Percentiles rank a stretch among this genome's conserved stretches.
Conservation (phyloP, 1,284 basidiomycete genomes). For the Peniophora sp. region DNA sequence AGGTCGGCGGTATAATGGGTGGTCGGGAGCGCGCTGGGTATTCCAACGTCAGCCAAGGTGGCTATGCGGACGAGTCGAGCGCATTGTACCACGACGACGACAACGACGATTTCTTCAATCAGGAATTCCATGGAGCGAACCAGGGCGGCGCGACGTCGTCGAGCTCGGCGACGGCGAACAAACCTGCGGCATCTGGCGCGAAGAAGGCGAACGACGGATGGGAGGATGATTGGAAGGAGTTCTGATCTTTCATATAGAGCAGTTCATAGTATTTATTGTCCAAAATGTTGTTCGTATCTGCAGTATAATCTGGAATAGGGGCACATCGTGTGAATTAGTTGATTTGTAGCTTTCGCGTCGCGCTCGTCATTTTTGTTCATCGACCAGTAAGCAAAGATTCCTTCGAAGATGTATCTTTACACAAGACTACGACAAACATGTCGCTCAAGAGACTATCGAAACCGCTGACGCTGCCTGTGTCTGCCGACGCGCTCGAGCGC, state of each 20-base stretch:
- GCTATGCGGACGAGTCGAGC: slow-evolving; percentile 43
- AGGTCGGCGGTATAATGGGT: slow-evolving; percentile 52
- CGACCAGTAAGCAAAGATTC: not conserved
- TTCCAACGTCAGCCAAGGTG: slow-evolving; percentile 32
- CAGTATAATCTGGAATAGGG: not conserved
- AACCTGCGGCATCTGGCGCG: slow-evolving; percentile 16
- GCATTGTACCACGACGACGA: slow-evolving; percentile 44
- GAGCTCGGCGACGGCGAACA: slow-evolving; percentile 9
- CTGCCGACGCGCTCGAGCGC: slow-evolving; percentile 48
- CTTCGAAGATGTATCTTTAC: not conserved
- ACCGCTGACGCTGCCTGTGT: slow-evolving; percentile 58
- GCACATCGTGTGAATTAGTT: too few relatives aligned
- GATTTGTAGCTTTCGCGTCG: too few relatives aligned
- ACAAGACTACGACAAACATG: not conserved
- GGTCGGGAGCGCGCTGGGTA: slow-evolving; percentile 54
- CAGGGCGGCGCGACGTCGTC: slow-evolving; percentile 11
- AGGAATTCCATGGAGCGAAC: slow-evolving; percentile 30
- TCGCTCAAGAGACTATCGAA: slow-evolving; percentile 23
- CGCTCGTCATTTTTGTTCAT: too few relatives aligned
- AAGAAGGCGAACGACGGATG: slow-evolving; percentile 50
- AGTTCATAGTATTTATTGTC: not conserved
- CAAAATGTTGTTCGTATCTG: not conserved
- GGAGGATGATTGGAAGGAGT: slow-evolving; percentile 67
- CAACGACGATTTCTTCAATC: slow-evolving; percentile 49
- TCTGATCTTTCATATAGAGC: slow-evolving; percentile 32